Evolutionary conservation across 257 asterid genomes (phyloP).

Genomic region (Salvia miltiorrhiza): DNA sequence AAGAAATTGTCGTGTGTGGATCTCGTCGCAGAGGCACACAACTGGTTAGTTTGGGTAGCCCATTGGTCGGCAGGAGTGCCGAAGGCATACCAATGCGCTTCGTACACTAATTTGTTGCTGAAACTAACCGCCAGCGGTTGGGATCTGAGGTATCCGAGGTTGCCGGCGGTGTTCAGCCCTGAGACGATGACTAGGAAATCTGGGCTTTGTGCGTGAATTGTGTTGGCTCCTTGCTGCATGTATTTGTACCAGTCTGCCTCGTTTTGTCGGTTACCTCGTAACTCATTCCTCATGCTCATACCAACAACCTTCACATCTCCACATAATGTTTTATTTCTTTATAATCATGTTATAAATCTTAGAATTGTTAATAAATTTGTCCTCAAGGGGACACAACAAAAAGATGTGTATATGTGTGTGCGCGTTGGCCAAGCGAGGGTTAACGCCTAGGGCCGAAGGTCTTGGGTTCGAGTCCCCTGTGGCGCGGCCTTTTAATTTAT

Average conservation of each 20-base stretch:
- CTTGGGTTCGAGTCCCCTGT: too few relatives aligned
- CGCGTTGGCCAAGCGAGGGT: too few relatives aligned
- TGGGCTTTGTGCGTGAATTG: conserved; percentile 42
- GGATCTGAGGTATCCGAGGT: conserved; percentile 33
- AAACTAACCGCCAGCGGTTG: conserved; percentile 29
- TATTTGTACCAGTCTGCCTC: conserved; percentile 48
- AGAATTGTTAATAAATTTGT: too few relatives aligned
- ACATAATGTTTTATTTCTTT: too few relatives aligned
- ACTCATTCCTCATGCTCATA: conserved; percentile 80
- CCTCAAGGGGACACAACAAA: too few relatives aligned
- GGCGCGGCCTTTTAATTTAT: too few relatives aligned
- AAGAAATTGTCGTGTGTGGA: conserved; percentile 28
- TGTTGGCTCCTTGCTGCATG: conserved; percentile 50
- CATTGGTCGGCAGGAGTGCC: conserved; percentile 20
- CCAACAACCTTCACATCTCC: conserved; percentile 44
- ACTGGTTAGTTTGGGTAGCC: conserved; percentile 28
- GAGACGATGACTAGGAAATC: conserved; percentile 57
- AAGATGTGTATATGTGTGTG: too few relatives aligned
- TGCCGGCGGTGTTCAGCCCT: conserved; percentile 43
- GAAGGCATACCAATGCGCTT: conserved; percentile 67
- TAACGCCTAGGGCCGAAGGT: too few relatives aligned
- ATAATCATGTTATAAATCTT: too few relatives aligned
- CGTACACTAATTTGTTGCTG: conserved; percentile 49
- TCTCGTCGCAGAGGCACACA: conserved; percentile 22
- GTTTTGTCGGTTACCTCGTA: conserved; percentile 51